Evolutionary conservation across 768 basidiomycete species (phyloP).

Genomic region (Mycena leptocephala): DNA sequence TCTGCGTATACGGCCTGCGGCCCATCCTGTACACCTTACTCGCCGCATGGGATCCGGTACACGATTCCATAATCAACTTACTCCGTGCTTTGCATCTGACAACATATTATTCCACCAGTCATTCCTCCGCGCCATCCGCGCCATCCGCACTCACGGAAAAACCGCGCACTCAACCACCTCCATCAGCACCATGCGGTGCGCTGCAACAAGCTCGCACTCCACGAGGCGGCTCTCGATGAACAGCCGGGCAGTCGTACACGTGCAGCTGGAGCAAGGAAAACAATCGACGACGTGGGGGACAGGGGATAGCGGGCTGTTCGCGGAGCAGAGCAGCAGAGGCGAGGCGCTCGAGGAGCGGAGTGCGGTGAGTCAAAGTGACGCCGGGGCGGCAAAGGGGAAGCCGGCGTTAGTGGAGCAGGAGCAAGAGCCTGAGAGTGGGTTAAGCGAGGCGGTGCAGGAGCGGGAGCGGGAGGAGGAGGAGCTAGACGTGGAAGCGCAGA

Average conservation of each 20-base stretch:
- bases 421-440: too few relatives aligned
- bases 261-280: neutral
- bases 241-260: neutral
- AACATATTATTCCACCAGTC: neutral
- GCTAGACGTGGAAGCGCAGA: slow-evolving; percentile 1
- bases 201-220: too few relatives aligned
- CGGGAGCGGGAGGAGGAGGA: slow-evolving; percentile 1
- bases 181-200: too few relatives aligned
- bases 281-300: neutral
- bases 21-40: slow-evolving; percentile 6
- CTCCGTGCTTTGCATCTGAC: neutral
- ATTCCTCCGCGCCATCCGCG: neutral
- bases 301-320: neutral
- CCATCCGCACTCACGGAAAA: neutral
- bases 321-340: neutral
- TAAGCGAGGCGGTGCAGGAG: neutral
- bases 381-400: slow-evolving; percentile 11
- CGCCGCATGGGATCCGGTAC: neutral
- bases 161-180: neutral
- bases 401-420: slow-evolving; percentile 7
- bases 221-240: neutral
- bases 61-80: neutral
- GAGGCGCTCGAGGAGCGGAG: neutral
- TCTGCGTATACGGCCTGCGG: slow-evolving; percentile 8
- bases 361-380: slow-evolving; percentile 13